Evolutionary conservation across 2,329 filamentous ascomycete species (phyloP).

Genomic region (Coleophoma cylindrospora): DNA sequence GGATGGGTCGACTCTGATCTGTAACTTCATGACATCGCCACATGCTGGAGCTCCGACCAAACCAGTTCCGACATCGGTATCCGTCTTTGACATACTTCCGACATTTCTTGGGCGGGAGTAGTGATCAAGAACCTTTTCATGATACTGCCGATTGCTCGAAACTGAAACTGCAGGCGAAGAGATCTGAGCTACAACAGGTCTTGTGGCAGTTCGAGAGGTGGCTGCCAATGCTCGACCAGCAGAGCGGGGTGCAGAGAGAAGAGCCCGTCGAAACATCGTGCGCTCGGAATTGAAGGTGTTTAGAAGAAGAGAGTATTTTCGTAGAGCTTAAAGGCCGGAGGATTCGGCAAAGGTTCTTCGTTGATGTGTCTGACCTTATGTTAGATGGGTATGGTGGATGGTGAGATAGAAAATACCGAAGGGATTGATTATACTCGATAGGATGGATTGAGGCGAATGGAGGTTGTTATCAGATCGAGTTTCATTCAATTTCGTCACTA

Average conservation of each 20-base stretch:
- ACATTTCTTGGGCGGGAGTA: slow-evolving; percentile 78
- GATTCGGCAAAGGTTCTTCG: background rate
- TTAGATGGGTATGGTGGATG: background rate
- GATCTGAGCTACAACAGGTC: slow-evolving; percentile 14
- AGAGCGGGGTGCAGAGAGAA: slow-evolving; percentile 21
- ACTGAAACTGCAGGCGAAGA: slow-evolving; percentile 9
- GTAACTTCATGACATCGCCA: slow-evolving; percentile 90
- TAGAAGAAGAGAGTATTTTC: too few species aligned
- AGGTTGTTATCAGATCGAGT: background rate
- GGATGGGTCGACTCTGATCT: slow-evolving; percentile 85
- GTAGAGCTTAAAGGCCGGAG: too few species aligned
- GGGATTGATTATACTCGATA: background rate
- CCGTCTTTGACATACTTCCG: slow-evolving; percentile 73
- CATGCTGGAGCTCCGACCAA: slow-evolving; percentile 88
- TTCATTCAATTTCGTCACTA: background rate
- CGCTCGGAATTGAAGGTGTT: background rate
- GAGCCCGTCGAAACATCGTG: slow-evolving; percentile 25
- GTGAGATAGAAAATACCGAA: background rate
- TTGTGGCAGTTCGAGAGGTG: slow-evolving; percentile 15
- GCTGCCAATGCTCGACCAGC: slow-evolving; percentile 23
- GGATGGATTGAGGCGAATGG: background rate
- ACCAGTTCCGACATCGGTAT: slow-evolving; percentile 80
- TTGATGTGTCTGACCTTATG: background rate
- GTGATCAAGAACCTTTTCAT: slow-evolving; percentile 63
- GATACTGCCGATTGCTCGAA: slow-evolving; percentile 23